Base-by-base conservation (phyloP, 2,329 filamentous ascomycete genomes). In the Calonectria montana region DNA sequence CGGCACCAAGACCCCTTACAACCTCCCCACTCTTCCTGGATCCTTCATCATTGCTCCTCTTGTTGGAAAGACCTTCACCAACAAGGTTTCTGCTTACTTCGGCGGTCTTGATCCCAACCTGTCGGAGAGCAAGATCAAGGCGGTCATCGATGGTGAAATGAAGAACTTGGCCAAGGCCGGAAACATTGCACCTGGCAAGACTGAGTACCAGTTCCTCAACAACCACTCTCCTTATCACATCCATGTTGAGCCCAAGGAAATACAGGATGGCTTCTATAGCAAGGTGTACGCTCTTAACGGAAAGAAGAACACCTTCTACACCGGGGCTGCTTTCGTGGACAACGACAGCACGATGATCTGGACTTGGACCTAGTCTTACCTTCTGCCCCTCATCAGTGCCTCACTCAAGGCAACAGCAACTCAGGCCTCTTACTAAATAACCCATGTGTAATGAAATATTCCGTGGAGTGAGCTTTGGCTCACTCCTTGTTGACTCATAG, bases 301-400 rank as follows among this genome's bases (percentile, higher is more conserved):
- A 4, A 8, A 61, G 0, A 67, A 59, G 5, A 75, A 67, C 47
- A 77, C 76, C 0, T 77, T 74, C n/a, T 77, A 73, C 71, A 77
- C 76, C 0, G 76, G 76, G 1, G 67, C 67, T 23, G 61, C 67
- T 1, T 69, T 65, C 27, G 48, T 59, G 4, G 67, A 59, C 39
- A 64, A 69, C 6, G 59, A 69, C 29, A 69, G 67, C 48, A 47
- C 39, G 3, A 3, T 65, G 39, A 65, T 69, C 27, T 69, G 67
- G 67, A 57, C 48, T 12, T 69, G 67, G 67, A 59, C 65, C n/a
- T 53, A 67, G 43, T 7, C 41, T 2, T 50, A 48, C 47, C 65
- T 67, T 2, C 29, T 67, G 43, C 65, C 65, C 2, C 65, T 37
- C 41, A 31, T 45, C 39, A 62, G 8, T 7, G 25, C 23, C 12